Evolutionary conservation across 768 basidiomycete genomes (phyloP), one percentile per base, ranked within the genome.

Genomic region (Hygrophoropsis aurantiaca): DNA sequence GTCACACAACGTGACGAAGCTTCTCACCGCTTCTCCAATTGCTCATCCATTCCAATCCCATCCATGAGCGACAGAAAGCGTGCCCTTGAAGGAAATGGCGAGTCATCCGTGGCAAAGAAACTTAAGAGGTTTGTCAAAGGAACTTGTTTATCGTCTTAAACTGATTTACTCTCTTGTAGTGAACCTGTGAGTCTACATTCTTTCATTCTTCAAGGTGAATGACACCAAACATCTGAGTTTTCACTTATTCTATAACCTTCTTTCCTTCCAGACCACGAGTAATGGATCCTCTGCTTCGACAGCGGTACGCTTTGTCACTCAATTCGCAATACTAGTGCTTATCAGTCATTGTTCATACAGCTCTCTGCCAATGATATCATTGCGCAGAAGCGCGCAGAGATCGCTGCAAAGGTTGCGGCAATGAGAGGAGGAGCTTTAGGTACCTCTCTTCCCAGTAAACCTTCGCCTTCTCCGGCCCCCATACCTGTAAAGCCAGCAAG

Each of bases 351-450:
- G 23, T 42, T 34, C 16, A 42, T 27, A 23, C 49, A 82, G 77
- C 49, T 75, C 10, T 72, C 78, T 27, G 72, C 72, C 51, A 79
- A 81, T 54, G 85, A 79, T 24, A 77, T 90, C 56, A 90, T 92
- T 45, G 85, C 86, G 18, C 86, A 87, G 67, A 90, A 89, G 67
- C 78, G 84, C 32, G 88, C 90, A 5, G 87, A 92, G 65, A 84
- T 94, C 51, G 77, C 86, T 10, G 91, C 92, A 13, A 93, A 91
- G 64, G 74, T 90, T 19, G 91, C 91, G 2, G 82, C 83, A 2
- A 85, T 90, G 78, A 81, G 77, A 62, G 74, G 65, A 37, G 64
- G 64, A 18, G 63, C 69, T 1, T 49, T 73, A 25, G 65, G 67
- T 3, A 25, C 44, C 6, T 23, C 44, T 5, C 38, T 55, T 0